phyloP scores from a whole-genome alignment of 768 basidiomycete genomes.

The Suillus hirtellus region DNA sequence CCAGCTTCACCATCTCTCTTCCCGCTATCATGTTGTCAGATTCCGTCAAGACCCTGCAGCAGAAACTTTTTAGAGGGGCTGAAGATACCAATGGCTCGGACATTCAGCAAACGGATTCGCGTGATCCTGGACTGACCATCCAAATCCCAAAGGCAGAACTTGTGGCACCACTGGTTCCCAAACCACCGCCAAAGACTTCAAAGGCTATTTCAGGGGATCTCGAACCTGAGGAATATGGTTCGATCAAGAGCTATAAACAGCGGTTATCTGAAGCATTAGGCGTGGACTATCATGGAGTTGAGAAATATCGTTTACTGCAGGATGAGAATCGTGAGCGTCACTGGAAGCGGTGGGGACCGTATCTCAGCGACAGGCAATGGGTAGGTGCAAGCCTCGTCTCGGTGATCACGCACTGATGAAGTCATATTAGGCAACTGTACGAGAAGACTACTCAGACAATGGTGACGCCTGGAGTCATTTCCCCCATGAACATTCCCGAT shows the following conservation, averaged over 20 bases:
- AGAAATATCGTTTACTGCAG: conserved; percentile 83
- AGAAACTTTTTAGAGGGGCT: conserved; percentile 63
- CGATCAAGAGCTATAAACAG: conserved; percentile 54
- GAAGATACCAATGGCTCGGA: conserved; percentile 20
- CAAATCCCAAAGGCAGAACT: conserved; percentile 59
- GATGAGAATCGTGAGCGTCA: conserved; percentile 78
- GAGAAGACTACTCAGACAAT: conserved; percentile 96
- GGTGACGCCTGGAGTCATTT: conserved; percentile 97
- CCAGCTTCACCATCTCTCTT: conserved; percentile 11
- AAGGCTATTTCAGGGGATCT: conserved; percentile 36
- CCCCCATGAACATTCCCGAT: conserved; percentile 90
- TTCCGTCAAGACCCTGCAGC: conserved; percentile 65
- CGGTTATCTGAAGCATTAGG: conserved; percentile 66
- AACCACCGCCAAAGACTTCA: conserved; percentile 45
- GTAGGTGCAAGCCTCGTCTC: conserved; percentile 42
- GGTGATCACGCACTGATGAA: neutral
- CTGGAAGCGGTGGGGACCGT: conserved; percentile 99
- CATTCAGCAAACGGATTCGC: conserved; percentile 22
- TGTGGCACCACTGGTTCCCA: conserved; percentile 30
- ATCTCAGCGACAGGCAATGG: conserved; percentile 97
- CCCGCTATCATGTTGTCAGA: conserved; percentile 41
- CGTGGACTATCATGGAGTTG: conserved; percentile 72
- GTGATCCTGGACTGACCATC: conserved; percentile 54
- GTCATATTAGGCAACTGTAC: conserved; percentile 80
- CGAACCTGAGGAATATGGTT: conserved; percentile 13